phyloP scores from a whole-genome alignment of 306 rosid species.

The Biancaea sappan region DNA sequence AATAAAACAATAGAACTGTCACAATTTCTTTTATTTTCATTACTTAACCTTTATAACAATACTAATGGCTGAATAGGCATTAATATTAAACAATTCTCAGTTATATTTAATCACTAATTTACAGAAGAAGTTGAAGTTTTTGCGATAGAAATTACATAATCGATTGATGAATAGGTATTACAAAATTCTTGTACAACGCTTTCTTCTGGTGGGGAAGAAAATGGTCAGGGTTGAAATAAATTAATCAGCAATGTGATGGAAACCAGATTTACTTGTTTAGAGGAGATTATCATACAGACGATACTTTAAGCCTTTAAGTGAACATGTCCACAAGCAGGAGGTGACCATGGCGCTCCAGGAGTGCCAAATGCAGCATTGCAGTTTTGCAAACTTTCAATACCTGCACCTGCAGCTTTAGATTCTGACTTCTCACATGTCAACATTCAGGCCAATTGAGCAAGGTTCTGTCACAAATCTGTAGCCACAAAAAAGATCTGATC shows the following conservation, averaged over 20 bases:
- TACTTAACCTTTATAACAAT: too few relatives aligned
- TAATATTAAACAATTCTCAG: too few relatives aligned
- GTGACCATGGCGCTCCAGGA: conserved; percentile 52
- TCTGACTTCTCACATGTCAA: conserved; percentile 54
- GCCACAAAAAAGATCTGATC: conserved; percentile 27
- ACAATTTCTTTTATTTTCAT: too few relatives aligned
- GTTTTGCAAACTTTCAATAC: conserved; percentile 40
- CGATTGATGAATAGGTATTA: background rate
- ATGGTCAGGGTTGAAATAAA: background rate
- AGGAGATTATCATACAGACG: conserved; percentile 19
- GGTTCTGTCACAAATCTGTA: conserved; percentile 73
- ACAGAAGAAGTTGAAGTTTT: background rate
- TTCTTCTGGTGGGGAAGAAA: conserved; percentile 15
- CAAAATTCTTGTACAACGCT: conserved; percentile 27
- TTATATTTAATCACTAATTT: too few relatives aligned
- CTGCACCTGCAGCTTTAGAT: conserved; percentile 26
- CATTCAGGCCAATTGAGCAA: conserved; percentile 66
- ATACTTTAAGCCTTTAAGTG: conserved; percentile 20
- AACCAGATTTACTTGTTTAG: background rate
- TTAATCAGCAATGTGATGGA: conserved; percentile 11
- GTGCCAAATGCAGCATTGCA: conserved; percentile 58
- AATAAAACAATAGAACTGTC: too few relatives aligned
- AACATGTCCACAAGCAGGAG: conserved; percentile 27
- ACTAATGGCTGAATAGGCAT: too few relatives aligned
- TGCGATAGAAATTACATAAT: background rate